A percentile compares a stretch with the other conserved stretches of the same genome.
Conservation (phyloP, 352 stramenopile species). For the Globisporangium abappressorium region DNA sequence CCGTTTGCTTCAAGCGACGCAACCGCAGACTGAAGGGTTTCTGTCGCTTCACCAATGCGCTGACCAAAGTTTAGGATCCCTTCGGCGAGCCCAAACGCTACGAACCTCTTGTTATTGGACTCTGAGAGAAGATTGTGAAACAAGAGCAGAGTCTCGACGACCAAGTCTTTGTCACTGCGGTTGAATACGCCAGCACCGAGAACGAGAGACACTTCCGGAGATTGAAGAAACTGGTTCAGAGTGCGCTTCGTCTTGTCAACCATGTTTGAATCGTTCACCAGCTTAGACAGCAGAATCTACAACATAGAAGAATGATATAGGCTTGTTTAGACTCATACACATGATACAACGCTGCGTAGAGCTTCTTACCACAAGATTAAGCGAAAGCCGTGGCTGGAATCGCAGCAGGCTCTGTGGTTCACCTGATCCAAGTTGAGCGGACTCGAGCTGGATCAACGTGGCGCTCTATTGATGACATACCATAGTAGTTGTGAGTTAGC, state of each 20-base stretch:
- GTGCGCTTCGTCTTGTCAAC: slow-evolving; percentile 65
- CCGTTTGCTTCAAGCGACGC: slow-evolving; percentile 42
- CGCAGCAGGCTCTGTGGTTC: slow-evolving; percentile 47
- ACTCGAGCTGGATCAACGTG: slow-evolving; percentile 65
- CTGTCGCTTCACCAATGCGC: slow-evolving; percentile 43
- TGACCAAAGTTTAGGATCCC: slow-evolving; percentile 56
- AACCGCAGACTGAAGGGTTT: slow-evolving; percentile 59
- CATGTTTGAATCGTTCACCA: slow-evolving; percentile 48
- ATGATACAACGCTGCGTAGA: not conserved
- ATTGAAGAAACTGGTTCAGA: slow-evolving; percentile 69
- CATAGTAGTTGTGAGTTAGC: not conserved
- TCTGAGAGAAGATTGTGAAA: slow-evolving; percentile 46
- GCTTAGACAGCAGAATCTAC: slow-evolving; percentile 59
- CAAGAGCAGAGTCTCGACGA: slow-evolving; percentile 61
- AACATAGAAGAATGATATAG: not conserved
- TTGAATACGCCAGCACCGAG: slow-evolving; percentile 61
- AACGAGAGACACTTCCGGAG: slow-evolving; percentile 61
- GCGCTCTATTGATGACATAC: slow-evolving; percentile 35
- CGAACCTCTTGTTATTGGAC: slow-evolving; percentile 59
- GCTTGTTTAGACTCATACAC: not conserved
- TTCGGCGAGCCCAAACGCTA: slow-evolving; percentile 58
- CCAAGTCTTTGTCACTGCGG: slow-evolving; percentile 58
- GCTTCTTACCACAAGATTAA: slow-evolving; percentile 59
- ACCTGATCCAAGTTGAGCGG: slow-evolving; percentile 42
- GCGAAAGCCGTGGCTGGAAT: slow-evolving; percentile 67